Evolutionary conservation across 208 protist genomes (phyloP), one percentile per base, ranked within the genome.

Genomic region (Crithidia sp.): DNA sequence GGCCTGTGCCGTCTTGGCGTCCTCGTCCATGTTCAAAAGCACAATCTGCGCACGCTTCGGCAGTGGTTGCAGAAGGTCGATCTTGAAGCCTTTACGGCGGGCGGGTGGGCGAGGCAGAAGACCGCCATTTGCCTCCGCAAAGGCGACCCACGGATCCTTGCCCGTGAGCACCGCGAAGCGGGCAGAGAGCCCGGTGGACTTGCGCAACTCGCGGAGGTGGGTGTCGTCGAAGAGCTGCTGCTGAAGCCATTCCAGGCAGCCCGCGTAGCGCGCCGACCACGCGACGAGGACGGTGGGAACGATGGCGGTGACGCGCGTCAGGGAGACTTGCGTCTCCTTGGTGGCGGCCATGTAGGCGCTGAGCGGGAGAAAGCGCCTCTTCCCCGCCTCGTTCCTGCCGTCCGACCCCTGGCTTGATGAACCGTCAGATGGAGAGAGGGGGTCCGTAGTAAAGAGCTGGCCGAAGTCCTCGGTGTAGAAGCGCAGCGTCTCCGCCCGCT

Each of bases 31-130:
- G 84, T 88, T 95, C 69, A 97, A 75, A 50, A 97, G 75, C 45
- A 97, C 85, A 76, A 97, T 92, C 50, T 94, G 86, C 12, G 79
- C 84, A n/a, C 90, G 83, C 73, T 93, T 97, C 14, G 58, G 58
- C 10, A 74, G 64, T 43, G 66, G 63, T 2, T 76, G 79, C 14
- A 87, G 47, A 12, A 87, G 55, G 41, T 69, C 49, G 5, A 88
- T 66, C 49, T 54, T 78, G 37, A 78, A 78, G 2, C 14, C 63
- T 41, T 76, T 67, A 9, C 53, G 60, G 47, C 76, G 71, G 55
- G 71, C 43, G 13, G 36, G 45, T 44, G 56, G 76, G 17, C 56
- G 74, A 8, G 71, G 57, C 12, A 79, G 82, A 4, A 93, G 47
- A 0, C 66, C 44, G n/a, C 85, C 77, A 74, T 91, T 84, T 60